phyloP scores from a whole-genome alignment of 1,284 basidiomycete genomes.

The Tylopilus sp. region DNA sequence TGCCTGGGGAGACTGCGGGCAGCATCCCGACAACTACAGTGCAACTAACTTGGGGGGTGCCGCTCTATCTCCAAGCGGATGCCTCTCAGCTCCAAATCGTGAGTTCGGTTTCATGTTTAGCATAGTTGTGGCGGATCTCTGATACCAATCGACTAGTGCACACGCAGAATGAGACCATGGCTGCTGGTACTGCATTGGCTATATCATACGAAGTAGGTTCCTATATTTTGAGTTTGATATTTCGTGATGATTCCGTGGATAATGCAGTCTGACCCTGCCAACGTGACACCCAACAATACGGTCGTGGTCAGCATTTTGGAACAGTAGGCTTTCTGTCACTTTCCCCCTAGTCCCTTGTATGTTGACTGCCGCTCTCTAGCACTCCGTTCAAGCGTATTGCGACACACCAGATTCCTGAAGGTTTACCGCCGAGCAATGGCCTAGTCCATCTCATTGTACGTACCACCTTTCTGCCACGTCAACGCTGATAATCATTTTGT shows the following conservation, averaged over 20 bases:
- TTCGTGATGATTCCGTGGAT: too few species aligned
- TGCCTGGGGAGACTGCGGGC: constrained; percentile 10
- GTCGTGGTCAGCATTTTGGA: constrained; percentile 1
- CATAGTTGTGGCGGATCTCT: background rate
- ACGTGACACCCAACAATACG: constrained; percentile 1
- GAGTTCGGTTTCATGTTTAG: background rate
- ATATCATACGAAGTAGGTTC: constrained; percentile 16
- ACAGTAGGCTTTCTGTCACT: constrained; percentile 15
- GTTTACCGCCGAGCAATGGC: constrained; percentile 9
- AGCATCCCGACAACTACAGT: background rate
- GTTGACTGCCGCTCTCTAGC: constrained; percentile 12
- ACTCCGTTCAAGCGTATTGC: constrained; percentile 15
- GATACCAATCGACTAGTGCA: constrained; percentile 14
- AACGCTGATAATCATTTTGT: constrained; percentile 4
- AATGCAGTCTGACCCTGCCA: constrained; percentile 7
- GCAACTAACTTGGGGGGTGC: background rate
- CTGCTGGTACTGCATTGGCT: constrained; percentile 6
- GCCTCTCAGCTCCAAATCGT: background rate
- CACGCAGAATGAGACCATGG: background rate
- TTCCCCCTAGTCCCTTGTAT: too few species aligned
- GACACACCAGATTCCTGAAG: constrained; percentile 17
- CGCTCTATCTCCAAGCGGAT: background rate
- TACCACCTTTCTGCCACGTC: background rate
- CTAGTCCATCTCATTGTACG: constrained; percentile 18
- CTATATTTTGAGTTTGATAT: too few species aligned